phyloP scores from a whole-genome alignment of 2,329 filamentous ascomycete species.

The Aphanocladium album region DNA sequence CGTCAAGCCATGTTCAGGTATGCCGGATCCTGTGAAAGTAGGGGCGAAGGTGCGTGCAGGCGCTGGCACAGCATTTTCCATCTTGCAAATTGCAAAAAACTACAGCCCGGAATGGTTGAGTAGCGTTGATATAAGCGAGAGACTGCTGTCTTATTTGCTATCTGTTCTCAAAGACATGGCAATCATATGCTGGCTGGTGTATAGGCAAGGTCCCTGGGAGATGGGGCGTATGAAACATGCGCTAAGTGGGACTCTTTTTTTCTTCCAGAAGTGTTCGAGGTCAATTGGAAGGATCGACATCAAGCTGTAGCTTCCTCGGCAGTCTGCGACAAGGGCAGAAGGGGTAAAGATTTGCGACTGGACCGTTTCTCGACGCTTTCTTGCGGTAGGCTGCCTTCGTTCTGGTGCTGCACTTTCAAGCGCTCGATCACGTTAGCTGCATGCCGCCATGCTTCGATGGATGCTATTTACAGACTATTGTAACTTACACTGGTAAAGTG shows the following conservation, averaged over 20 bases:
- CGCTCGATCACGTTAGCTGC: not conserved
- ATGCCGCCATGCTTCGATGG: not conserved
- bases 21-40: not conserved
- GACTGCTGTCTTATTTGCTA: not conserved
- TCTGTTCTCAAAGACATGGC: not conserved
- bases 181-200: conserved; percentile 1
- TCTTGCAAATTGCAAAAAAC: not conserved
- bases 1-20: not conserved
- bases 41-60: not conserved
- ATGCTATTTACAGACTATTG: not conserved
- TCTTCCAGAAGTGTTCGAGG: conserved; percentile 7
- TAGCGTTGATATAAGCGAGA: not conserved
- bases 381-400: not conserved
- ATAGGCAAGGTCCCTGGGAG: not conserved
- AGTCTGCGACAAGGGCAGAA: not conserved
- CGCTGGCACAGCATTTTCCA: not conserved
- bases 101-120: too few species aligned
- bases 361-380: not conserved
- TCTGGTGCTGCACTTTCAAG: not conserved
- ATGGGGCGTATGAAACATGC: not conserved
- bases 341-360: not conserved
- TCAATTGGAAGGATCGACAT: not conserved
- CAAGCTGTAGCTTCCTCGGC: not conserved
- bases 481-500: not conserved
- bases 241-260: not conserved